Conservation (phyloP, 495 filamentous ascomycete genomes). For the Rhypophila decipiens region DNA sequence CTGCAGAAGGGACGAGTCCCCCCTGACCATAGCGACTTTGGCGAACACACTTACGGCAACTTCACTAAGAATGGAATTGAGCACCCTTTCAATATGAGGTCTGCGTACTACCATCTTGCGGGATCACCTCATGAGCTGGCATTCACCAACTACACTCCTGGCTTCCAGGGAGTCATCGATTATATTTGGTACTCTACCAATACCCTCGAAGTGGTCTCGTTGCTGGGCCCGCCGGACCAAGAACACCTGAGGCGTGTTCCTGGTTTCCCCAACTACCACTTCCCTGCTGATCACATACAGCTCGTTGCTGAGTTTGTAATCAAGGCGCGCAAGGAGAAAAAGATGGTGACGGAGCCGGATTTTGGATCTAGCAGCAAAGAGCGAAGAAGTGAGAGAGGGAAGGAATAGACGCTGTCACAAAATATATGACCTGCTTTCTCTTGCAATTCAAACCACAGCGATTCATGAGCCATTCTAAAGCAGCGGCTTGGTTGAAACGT, state of each 20-base stretch:
- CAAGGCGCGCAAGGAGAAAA: constrained; percentile 79
- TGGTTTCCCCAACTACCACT: constrained; percentile 95
- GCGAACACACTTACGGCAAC: constrained; percentile 69
- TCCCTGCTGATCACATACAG: constrained; percentile 93
- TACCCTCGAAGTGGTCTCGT: constrained; percentile 73
- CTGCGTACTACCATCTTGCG: constrained; percentile 66
- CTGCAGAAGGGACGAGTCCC: constrained; percentile 67
- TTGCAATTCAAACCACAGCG: not conserved
- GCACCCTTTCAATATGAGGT: constrained; percentile 90
- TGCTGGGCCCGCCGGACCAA: constrained; percentile 86
- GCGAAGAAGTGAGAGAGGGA: constrained; percentile 13
- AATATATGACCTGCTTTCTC: constrained; percentile 1
- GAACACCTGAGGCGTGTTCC: constrained; percentile 86
- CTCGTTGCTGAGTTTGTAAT: constrained; percentile 87
- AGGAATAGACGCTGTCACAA: not conserved
- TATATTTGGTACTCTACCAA: constrained; percentile 98
- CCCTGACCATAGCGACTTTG: constrained; percentile 70
- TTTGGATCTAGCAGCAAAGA: constrained; percentile 23
- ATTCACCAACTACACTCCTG: constrained; percentile 95
- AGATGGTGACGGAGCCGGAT: constrained; percentile 38
- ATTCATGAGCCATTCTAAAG: not conserved
- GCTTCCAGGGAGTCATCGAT: constrained; percentile 84
- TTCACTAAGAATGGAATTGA: constrained; percentile 86
- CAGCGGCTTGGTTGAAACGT: not conserved
- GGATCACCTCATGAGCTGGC: constrained; percentile 66